Percentiles rank a stretch among this genome's conserved stretches.
Conservation (phyloP, 345 rosid species). For the Moringa oleifera region DNA sequence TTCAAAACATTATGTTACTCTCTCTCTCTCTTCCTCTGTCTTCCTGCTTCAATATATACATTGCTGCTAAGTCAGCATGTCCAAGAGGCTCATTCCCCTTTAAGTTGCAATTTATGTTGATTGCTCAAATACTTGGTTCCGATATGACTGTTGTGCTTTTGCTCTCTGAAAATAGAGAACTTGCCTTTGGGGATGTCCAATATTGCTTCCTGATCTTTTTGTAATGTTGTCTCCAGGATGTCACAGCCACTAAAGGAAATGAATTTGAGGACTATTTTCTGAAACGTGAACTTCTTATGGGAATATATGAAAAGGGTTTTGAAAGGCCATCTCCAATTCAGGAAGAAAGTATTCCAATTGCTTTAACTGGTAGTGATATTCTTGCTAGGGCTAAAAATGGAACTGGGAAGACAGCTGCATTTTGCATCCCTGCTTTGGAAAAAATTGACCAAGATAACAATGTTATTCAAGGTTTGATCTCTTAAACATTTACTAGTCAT, state of each 20-base stretch:
- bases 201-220: conserved; percentile 9
- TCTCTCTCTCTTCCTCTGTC: no score
- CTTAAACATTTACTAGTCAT: background rate
- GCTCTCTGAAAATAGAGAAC: no score
- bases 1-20: no score
- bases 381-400: conserved; percentile 99
- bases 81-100: no score
- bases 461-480: conserved; percentile 79
- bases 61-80: no score
- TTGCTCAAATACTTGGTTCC: no score
- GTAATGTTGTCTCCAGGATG: conserved; percentile 60
- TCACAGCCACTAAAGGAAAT: conserved; percentile 97
- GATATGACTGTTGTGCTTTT: no score
- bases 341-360: conserved; percentile 99
- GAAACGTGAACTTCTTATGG: conserved; percentile 92
- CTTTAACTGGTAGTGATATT: conserved; percentile 97
- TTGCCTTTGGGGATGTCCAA: conserved; percentile 1
- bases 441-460: conserved; percentile 93
- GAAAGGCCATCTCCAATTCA: conserved; percentile 99
- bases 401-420: conserved; percentile 98
- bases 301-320: conserved; percentile 97
- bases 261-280: conserved; percentile 98
- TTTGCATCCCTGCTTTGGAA: conserved; percentile 95
- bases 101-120: no score
- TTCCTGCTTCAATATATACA: no score